Percentiles rank a stretch among this genome's conserved stretches.
phyloP scores from a whole-genome alignment of 1,284 basidiomycete genomes.

The Ustilago curta region DNA sequence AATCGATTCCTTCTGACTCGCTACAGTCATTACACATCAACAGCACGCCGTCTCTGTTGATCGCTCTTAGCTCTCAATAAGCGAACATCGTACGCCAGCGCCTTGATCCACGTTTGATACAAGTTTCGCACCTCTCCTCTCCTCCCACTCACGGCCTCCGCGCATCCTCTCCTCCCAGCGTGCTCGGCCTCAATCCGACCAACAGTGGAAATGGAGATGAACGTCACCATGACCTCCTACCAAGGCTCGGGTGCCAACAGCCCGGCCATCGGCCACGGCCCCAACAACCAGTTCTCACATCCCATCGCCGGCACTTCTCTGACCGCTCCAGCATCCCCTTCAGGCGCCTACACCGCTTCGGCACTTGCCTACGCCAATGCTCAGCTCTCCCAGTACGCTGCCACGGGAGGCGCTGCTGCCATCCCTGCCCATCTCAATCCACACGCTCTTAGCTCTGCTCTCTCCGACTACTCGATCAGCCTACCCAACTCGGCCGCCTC shows the following conservation, averaged over 20 bases:
- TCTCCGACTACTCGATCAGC: conserved; percentile 56
- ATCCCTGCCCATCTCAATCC: conserved; percentile 56
- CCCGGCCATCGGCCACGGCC: conserved; percentile 35
- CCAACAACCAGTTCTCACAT: conserved; percentile 25
- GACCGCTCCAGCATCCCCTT: conserved; percentile 48
- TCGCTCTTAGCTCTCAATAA: neutral
- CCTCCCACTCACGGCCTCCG: neutral
- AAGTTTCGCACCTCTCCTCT: neutral
- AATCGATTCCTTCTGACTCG: neutral
- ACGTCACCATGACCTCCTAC: conserved; percentile 52
- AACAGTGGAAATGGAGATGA: conserved; percentile 49
- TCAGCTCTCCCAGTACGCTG: conserved; percentile 57
- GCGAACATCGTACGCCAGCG: neutral
- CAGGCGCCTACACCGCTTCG: conserved; percentile 44
- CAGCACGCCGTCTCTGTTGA: neutral
- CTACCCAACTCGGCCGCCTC: conserved; percentile 57
- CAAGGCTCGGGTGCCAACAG: conserved; percentile 53
- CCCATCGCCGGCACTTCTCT: conserved; percentile 29
- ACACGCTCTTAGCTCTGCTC: conserved; percentile 53
- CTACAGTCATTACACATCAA: neutral
- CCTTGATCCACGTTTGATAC: neutral
- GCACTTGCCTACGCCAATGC: conserved; percentile 62
- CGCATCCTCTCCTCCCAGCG: neutral
- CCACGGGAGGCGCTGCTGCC: conserved; percentile 43
- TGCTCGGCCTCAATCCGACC: conserved; percentile 19